A percentile compares a stretch with the other conserved stretches of the same genome.
Conservation (phyloP, 2,329 filamentous ascomycete genomes). For the Penicillium hordei region DNA sequence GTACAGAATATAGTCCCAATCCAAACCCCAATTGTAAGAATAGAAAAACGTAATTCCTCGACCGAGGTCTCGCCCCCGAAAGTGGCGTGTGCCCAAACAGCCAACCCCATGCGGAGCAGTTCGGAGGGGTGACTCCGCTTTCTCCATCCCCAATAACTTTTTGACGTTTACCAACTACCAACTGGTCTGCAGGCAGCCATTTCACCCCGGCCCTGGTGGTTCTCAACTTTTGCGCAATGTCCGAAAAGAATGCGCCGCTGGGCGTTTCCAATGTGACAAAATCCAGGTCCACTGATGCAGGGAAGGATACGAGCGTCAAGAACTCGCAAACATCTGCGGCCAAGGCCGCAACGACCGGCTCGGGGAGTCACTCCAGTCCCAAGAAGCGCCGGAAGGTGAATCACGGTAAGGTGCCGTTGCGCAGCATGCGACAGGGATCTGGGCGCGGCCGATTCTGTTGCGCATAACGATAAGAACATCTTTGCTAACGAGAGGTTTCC, state of each 20-base stretch:
- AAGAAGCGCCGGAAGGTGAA: conserved; percentile 89
- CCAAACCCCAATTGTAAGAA: not conserved
- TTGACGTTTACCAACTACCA: conserved; percentile 14
- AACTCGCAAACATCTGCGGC: conserved; percentile 29
- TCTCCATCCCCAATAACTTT: conserved; percentile 17
- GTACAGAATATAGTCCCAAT: not conserved
- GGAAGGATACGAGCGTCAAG: conserved; percentile 34
- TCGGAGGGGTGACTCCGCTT: conserved; percentile 30
- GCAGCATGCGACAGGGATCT: conserved; percentile 30
- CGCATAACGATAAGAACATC: conserved; percentile 18
- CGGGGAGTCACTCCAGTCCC: conserved; percentile 53
- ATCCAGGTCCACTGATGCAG: conserved; percentile 25
- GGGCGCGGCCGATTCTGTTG: conserved; percentile 14
- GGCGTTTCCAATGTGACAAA: conserved; percentile 24
- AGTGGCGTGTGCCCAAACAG: conserved; percentile 4
- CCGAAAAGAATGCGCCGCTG: conserved; percentile 29
- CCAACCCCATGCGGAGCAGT: conserved; percentile 23
- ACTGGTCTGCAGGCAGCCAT: conserved; percentile 31
- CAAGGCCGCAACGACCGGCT: conserved; percentile 36
- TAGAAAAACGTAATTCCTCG: not conserved
- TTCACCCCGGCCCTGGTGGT: conserved; percentile 20
- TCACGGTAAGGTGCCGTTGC: conserved; percentile 64
- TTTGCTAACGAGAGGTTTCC: conserved; percentile 27
- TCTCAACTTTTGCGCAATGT: conserved; percentile 28
- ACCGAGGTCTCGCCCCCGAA: conserved; percentile 14